Percentiles rank a stretch among this genome's conserved stretches.
These are phyloP conservation scores for Aspergillus campestris DNA, from an alignment of 495 filamentous ascomycete genomes.

Conservation along the genomic window DNA sequence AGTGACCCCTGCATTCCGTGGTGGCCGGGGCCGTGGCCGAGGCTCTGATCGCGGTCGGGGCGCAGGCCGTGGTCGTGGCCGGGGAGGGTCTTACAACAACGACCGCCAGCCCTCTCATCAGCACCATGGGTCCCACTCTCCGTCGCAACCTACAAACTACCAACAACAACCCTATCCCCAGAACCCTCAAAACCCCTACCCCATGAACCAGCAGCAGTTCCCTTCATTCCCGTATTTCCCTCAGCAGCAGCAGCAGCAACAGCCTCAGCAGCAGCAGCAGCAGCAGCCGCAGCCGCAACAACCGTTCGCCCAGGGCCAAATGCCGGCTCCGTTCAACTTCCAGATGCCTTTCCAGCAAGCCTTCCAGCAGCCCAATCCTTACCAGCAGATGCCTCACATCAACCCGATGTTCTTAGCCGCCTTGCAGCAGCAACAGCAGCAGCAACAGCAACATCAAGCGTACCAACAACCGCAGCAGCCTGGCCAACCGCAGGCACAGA, in stretches of 20 bases:
- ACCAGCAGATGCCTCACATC: constrained; percentile 42
- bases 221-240: constrained; percentile 16
- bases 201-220: constrained; percentile 21
- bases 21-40: constrained; percentile 33
- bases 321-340: constrained; percentile 29
- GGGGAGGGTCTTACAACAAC: constrained; percentile 40
- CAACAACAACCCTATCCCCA: constrained; percentile 10
- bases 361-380: constrained; percentile 29
- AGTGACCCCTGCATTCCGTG: constrained; percentile 25
- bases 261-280: constrained; percentile 17
- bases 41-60: constrained; percentile 40
- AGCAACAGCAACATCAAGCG: constrained; percentile 24
- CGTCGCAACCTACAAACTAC: constrained; percentile 20
- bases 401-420: constrained; percentile 57
- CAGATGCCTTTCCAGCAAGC: constrained; percentile 32
- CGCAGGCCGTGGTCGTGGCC: constrained; percentile 23
- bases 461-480: constrained; percentile 32
- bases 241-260: constrained; percentile 1
- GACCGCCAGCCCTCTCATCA: constrained; percentile 29
- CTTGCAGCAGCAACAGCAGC: constrained; percentile 36
- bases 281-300: constrained; percentile 27
- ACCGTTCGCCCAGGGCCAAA: constrained; percentile 22
- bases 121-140: constrained; percentile 18
- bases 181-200: constrained; percentile 9
- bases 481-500: constrained; percentile 29